Evolutionary conservation across 2,329 filamentous ascomycete species (phyloP).

Genomic region (Xylariaceae sp.): DNA sequence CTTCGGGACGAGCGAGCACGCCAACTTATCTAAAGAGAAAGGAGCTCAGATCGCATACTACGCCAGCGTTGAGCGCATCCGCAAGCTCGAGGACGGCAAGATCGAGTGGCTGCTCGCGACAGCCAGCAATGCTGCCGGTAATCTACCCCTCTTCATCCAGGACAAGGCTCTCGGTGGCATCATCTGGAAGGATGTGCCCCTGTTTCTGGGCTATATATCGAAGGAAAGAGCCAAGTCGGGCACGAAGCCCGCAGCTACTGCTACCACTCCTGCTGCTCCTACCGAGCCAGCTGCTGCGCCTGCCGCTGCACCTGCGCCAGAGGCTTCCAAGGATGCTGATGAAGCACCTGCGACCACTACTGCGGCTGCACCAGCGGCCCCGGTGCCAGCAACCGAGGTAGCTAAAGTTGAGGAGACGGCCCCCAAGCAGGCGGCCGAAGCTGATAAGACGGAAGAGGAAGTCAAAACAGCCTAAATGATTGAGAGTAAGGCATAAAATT

Average conservation of each 20-base stretch:
- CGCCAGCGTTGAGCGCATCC: constrained; percentile 60
- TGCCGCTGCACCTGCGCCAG: too few relatives aligned
- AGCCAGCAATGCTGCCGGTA: constrained; percentile 64
- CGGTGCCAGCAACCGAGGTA: constrained; percentile 8
- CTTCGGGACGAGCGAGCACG: constrained; percentile 32
- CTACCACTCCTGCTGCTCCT: constrained; percentile 4
- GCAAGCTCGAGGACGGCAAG: constrained; percentile 37
- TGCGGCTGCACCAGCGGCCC: constrained; percentile 7
- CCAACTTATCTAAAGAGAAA: constrained; percentile 37
- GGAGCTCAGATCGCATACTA: constrained; percentile 57
- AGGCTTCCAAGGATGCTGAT: constrained; percentile 7
- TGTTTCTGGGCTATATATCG: constrained; percentile 62
- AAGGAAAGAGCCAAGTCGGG: constrained; percentile 35
- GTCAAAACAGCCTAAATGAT: constrained; percentile 2
- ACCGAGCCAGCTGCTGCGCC: too few relatives aligned
- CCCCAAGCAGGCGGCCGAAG: constrained; percentile 1
- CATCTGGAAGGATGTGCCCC: constrained; percentile 67
- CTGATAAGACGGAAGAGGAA: constrained; percentile 3
- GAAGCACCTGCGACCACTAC: constrained; percentile 11
- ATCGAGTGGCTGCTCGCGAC: constrained; percentile 79
- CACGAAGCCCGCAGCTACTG: constrained; percentile 3
- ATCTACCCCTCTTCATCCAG: constrained; percentile 63
- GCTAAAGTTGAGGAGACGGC: constrained; percentile 2
- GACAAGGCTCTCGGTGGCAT: constrained; percentile 57
- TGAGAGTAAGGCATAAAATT: neutral